Conservation (phyloP, 768 basidiomycete species). For the Suillus americanus region DNA sequence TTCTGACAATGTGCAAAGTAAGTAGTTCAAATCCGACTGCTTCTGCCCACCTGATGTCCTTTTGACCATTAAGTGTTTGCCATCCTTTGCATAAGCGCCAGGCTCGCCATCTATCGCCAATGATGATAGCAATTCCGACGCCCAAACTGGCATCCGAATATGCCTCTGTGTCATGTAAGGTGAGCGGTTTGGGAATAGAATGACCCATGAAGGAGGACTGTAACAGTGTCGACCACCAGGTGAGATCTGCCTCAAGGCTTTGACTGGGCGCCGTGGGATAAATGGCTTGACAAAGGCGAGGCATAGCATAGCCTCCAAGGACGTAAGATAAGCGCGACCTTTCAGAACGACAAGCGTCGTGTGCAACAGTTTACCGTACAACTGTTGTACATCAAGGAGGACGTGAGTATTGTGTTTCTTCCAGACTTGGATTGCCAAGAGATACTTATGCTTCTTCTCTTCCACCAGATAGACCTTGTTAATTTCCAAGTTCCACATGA, state of each 20-base stretch:
- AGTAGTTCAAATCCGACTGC: too few relatives aligned
- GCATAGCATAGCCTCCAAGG: background rate
- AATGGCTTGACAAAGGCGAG: background rate
- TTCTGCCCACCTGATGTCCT: too few relatives aligned
- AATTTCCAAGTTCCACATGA: background rate
- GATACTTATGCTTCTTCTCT: background rate
- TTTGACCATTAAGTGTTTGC: too few relatives aligned
- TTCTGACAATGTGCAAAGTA: too few relatives aligned
- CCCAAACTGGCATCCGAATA: constrained; percentile 11
- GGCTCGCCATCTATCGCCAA: background rate
- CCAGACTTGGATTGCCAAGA: fast-evolving
- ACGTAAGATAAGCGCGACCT: background rate
- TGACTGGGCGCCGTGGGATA: background rate
- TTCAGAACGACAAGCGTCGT: fast-evolving
- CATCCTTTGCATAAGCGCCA: too few relatives aligned
- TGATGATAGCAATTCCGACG: constrained; percentile 13
- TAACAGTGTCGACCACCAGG: too few relatives aligned
- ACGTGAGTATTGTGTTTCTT: background rate
- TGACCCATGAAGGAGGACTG: fast-evolving
- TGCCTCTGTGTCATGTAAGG: too few relatives aligned
- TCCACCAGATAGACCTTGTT: background rate
- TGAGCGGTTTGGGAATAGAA: too few relatives aligned
- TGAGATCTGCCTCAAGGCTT: background rate
- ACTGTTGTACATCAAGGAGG: background rate
- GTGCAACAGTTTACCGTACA: background rate